These are phyloP conservation scores for Nakataea oryzae DNA, from an alignment of 2,329 filamentous ascomycete genomes.

Conservation along the genomic window DNA sequence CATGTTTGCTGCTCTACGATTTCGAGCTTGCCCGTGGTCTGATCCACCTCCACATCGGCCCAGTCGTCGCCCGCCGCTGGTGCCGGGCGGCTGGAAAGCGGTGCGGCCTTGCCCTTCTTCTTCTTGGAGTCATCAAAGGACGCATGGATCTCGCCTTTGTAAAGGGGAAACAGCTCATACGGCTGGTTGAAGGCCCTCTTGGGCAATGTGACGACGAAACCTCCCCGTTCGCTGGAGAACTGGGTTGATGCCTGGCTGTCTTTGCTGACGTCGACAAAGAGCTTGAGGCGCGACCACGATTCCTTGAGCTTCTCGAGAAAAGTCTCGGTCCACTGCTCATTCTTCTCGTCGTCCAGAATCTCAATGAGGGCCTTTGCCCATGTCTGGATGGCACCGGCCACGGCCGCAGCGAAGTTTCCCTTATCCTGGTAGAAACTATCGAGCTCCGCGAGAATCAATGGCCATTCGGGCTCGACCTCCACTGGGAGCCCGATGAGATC, in stretches of 20 bases:
- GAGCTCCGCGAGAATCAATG: constrained; percentile 25
- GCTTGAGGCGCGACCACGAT: constrained; percentile 15
- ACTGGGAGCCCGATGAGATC: constrained; percentile 27
- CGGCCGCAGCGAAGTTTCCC: constrained; percentile 22
- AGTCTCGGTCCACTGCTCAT: constrained; percentile 29
- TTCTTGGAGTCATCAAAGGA: constrained; percentile 21
- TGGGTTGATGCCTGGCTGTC: constrained; percentile 18
- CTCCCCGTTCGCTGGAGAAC: constrained; percentile 24
- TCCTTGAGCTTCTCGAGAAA: constrained; percentile 24
- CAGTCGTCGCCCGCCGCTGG: constrained; percentile 25
- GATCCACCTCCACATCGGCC: constrained; percentile 29
- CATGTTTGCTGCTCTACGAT: constrained; percentile 11
- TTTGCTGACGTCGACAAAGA: constrained; percentile 22
- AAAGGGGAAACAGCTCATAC: constrained; percentile 22
- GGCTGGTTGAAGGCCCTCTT: constrained; percentile 18
- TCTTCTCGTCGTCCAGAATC: constrained; percentile 27
- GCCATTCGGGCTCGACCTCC: constrained; percentile 30
- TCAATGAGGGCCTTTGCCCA: constrained; percentile 27
- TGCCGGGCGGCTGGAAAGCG: background rate
- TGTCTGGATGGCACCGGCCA: constrained; percentile 24
- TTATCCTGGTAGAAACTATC: constrained; percentile 28
- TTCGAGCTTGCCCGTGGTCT: constrained; percentile 21
- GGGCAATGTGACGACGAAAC: constrained; percentile 28
- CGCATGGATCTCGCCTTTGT: constrained; percentile 21
- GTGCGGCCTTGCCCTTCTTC: constrained; percentile 1